Base-by-base conservation (phyloP, 169 alveolate genomes). In the Babesia bovis region DNA sequence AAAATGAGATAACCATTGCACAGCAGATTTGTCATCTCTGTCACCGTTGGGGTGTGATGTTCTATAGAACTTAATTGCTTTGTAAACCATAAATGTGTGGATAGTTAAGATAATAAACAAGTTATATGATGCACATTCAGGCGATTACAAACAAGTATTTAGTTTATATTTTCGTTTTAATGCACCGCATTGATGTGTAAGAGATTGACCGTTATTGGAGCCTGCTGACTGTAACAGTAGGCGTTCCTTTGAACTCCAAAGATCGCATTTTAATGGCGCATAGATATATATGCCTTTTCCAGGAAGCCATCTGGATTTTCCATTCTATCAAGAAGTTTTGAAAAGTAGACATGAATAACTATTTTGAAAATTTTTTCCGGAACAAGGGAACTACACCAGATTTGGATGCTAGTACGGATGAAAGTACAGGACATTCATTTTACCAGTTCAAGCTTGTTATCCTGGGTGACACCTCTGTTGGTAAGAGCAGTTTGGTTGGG, bases 391-490 rank as follows among this genome's bases (percentile, higher is more conserved):
- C 73, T 5, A 52, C 47, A 17, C 50, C 51, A 0, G 47, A 36
- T 58, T 13, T 15, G 9, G 60, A 25, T 6, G 17, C 73, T 3
- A 3, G 49, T 9, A 63, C 17, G 60, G 13, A 13, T 19, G 73
- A 63, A 2, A 36, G n/a, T 21, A 33, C 41, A 0, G 45, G 50
- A 10, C 57, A 77, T 44, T 72, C 76, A 4, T 36, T 69, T 10
- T 79, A 69, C 25, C 87, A 79, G 55, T 79, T 60, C 50, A 79
- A 79, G 38, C 47, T 79, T 42, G 95, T 92, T 25, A 63, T 93
- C 55, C 50, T 92, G 55, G 98, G 98, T 35, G 98, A 95, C 79
- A 90, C 98, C 36, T 92, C 95, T 2, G 98, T 95, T 33, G 98
- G 98, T 3, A 95, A 95, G 81, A 91, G 96, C 33, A 86, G 97